A percentile compares a stretch with the other conserved stretches of the same genome.
Evolutionary conservation across 495 filamentous ascomycete genomes (phyloP).

Genomic region (Emericellopsis terricola): DNA sequence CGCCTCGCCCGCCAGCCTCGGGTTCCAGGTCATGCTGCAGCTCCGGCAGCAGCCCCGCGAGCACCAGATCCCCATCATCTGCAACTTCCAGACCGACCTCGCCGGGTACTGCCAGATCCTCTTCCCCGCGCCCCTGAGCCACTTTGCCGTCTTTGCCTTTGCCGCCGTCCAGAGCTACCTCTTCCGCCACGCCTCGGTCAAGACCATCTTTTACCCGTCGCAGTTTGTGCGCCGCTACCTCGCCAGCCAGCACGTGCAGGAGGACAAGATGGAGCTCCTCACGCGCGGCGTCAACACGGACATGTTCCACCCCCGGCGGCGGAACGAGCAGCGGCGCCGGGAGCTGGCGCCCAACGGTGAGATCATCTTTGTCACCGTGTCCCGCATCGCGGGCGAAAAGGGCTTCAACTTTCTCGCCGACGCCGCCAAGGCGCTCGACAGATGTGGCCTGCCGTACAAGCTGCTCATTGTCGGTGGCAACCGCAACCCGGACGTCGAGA

Average conservation of each 20-base stretch:
- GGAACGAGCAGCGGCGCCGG: slow-evolving; percentile 25
- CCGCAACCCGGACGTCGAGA: slow-evolving; percentile 36
- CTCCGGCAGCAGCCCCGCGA: slow-evolving; percentile 34
- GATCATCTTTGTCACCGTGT: slow-evolving; percentile 38
- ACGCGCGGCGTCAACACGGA: slow-evolving; percentile 42
- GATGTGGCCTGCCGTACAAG: slow-evolving; percentile 35
- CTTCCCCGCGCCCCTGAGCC: slow-evolving; percentile 35
- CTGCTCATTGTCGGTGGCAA: slow-evolving; percentile 45
- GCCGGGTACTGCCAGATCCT: slow-evolving; percentile 43
- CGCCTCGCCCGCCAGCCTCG: slow-evolving; percentile 43
- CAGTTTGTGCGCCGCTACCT: slow-evolving; percentile 36
- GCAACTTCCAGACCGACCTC: slow-evolving; percentile 50
- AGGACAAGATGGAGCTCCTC: slow-evolving; percentile 30
- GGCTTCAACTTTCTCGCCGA: slow-evolving; percentile 43
- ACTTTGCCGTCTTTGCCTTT: slow-evolving; percentile 35
- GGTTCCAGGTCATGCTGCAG: slow-evolving; percentile 41
- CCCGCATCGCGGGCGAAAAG: slow-evolving; percentile 44
- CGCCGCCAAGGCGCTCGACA: slow-evolving; percentile 26
- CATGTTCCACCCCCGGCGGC: slow-evolving; percentile 30
- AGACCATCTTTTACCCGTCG: slow-evolving; percentile 44
- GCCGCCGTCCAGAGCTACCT: slow-evolving; percentile 37
- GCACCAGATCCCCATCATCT: slow-evolving; percentile 30
- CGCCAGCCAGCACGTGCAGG: slow-evolving; percentile 26
- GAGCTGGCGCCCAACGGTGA: slow-evolving; percentile 37
- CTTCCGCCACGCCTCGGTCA: slow-evolving; percentile 35